Conservation (phyloP, 768 basidiomycete species). For the Paxillus rubicundulus region DNA sequence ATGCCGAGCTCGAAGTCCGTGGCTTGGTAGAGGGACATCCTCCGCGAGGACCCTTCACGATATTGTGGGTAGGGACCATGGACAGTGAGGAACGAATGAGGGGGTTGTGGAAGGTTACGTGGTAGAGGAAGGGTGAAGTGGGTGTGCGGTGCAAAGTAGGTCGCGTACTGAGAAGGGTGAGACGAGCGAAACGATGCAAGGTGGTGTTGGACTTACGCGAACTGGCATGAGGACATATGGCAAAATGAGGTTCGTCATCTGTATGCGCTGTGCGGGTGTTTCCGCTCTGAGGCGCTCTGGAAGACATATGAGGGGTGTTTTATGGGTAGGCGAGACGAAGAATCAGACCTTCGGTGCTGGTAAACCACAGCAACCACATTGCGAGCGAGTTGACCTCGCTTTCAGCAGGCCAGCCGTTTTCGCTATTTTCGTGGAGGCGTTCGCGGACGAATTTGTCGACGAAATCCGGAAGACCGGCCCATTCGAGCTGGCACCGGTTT, state of each 20-base stretch:
- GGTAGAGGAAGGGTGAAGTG: constrained; percentile 56
- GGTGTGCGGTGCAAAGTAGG: constrained; percentile 58
- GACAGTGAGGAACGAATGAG: constrained; percentile 32
- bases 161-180: constrained; percentile 44
- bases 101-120: constrained; percentile 10
- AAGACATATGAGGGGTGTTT: constrained; percentile 16
- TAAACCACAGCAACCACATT: constrained; percentile 65
- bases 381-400: constrained; percentile 48
- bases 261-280: constrained; percentile 25
- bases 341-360: constrained; percentile 48
- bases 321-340: background rate
- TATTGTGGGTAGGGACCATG: constrained; percentile 52
- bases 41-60: constrained; percentile 33
- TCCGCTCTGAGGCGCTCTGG: constrained; percentile 31
- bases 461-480: constrained; percentile 47
- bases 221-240: constrained; percentile 50
- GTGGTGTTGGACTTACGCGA: constrained; percentile 34
- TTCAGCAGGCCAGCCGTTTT: constrained; percentile 59
- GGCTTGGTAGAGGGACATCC: constrained; percentile 29
- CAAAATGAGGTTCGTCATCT: constrained; percentile 34
- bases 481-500: constrained; percentile 56
- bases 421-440: constrained; percentile 42
- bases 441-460: constrained; percentile 43
- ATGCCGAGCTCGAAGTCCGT: constrained; percentile 25
- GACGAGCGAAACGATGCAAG: background rate